Conservation (phyloP, 306 rosid genomes). For the Senna siamea region DNA sequence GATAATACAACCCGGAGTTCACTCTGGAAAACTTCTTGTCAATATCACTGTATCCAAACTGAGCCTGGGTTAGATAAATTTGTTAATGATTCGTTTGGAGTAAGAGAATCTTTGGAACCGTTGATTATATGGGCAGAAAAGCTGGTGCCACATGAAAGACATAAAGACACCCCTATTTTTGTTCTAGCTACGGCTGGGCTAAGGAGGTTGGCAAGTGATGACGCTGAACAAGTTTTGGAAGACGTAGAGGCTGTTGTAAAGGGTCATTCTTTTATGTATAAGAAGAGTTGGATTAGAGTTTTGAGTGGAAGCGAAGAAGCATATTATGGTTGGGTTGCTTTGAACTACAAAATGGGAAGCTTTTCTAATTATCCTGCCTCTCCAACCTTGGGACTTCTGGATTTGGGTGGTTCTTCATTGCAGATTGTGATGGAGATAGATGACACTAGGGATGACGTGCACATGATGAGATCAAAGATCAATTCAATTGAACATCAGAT, state of each 20-base stretch:
- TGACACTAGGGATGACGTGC: conserved; percentile 43
- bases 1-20: conserved; percentile 52
- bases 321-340: conserved; percentile 90
- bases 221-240: conserved; percentile 52
- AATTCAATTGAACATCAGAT: conserved; percentile 54
- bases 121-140: conserved; percentile 71
- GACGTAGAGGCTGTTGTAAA: conserved; percentile 63
- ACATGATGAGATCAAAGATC: conserved; percentile 55
- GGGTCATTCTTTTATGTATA: conserved; percentile 51
- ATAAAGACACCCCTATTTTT: conserved; percentile 58
- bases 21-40: conserved; percentile 59
- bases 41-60: conserved; percentile 88
- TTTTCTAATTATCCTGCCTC: conserved; percentile 44
- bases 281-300: conserved; percentile 73
- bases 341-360: conserved; percentile 71
- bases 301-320: conserved; percentile 92
- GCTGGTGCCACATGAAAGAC: conserved; percentile 58
- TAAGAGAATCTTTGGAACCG: conserved; percentile 69
- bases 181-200: conserved; percentile 85
- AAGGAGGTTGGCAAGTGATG: conserved; percentile 55
- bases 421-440: conserved; percentile 70
- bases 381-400: conserved; percentile 75
- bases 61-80: conserved; percentile 78
- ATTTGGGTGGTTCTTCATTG: conserved; percentile 90
- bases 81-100: conserved; percentile 66